Evolutionary conservation across 2,329 filamentous ascomycete genomes (phyloP).

Genomic region (Pseudocercospora cruenta): DNA sequence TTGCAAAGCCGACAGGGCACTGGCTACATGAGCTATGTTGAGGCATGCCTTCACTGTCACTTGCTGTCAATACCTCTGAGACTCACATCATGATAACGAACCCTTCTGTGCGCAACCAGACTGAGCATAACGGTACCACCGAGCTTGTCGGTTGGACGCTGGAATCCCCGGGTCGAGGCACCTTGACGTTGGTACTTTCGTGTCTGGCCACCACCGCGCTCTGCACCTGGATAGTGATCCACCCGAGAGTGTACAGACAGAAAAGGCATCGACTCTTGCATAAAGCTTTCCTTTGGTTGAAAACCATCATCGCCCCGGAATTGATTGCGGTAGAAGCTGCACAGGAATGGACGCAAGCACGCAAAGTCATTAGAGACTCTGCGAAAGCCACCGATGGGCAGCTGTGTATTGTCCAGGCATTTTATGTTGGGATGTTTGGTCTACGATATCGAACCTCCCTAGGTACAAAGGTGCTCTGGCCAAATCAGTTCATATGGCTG

Average conservation of each 20-base stretch:
- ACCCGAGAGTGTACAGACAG: slow-evolving; percentile 40
- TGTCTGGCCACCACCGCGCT: slow-evolving; percentile 41
- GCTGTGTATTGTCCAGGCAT: slow-evolving; percentile 38
- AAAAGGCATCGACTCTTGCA: slow-evolving; percentile 26
- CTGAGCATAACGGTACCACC: not conserved
- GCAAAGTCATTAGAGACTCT: slow-evolving; percentile 36
- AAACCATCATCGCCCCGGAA: slow-evolving; percentile 42
- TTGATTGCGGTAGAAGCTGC: slow-evolving; percentile 42
- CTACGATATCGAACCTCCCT: slow-evolving; percentile 35
- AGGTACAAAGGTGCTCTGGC: slow-evolving; percentile 40
- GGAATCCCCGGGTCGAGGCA: slow-evolving; percentile 39
- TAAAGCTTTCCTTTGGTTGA: slow-evolving; percentile 38
- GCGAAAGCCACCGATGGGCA: slow-evolving; percentile 29
- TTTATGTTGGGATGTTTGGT: slow-evolving; percentile 43
- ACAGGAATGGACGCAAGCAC: slow-evolving; percentile 42
- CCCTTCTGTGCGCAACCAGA: slow-evolving; percentile 1
- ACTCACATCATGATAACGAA: not conserved
- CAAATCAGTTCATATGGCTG: slow-evolving; percentile 41
- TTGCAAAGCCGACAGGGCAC: not conserved
- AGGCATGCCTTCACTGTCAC: not conserved
- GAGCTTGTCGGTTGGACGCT: slow-evolving; percentile 37
- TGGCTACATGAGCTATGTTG: not conserved
- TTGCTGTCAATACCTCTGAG: not conserved
- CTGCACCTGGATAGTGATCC: slow-evolving; percentile 43
- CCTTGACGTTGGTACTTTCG: slow-evolving; percentile 38